phyloP scores from a whole-genome alignment of 805 yeast species.

The Metschnikowia drakensbergensis region DNA sequence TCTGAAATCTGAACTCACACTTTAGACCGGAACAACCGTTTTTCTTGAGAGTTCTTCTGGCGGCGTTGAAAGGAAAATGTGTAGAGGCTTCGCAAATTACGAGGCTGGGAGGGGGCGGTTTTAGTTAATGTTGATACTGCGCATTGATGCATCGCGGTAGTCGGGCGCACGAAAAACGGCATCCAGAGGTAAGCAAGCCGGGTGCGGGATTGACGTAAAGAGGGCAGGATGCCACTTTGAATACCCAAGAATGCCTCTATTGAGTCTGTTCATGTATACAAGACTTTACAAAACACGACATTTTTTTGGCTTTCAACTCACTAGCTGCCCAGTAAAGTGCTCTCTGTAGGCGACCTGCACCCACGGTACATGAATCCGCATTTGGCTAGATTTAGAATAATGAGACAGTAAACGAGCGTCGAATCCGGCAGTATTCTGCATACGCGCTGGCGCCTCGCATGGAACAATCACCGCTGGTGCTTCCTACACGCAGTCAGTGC shows the following conservation, averaged over 20 bases:
- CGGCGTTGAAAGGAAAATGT: not conserved
- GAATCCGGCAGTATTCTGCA: not conserved
- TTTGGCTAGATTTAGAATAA: not conserved
- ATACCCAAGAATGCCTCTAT: too few relatives aligned
- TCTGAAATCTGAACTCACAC: not conserved
- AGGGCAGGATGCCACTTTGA: not conserved
- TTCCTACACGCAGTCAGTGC: not conserved
- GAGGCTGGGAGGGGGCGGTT: conserved; percentile 1
- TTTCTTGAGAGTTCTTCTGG: not conserved
- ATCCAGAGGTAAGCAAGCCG: not conserved
- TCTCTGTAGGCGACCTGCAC: not conserved
- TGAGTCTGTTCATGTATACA: too few relatives aligned
- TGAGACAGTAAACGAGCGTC: not conserved
- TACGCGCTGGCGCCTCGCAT: not conserved
- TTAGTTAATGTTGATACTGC: not conserved
- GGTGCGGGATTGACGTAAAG: not conserved
- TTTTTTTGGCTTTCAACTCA: too few relatives aligned
- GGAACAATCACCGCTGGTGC: not conserved
- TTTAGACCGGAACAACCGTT: not conserved
- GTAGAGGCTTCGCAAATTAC: conserved; percentile 2
- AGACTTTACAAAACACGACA: too few relatives aligned
- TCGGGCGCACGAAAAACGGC: conserved; percentile 1
- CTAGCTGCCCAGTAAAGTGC: too few relatives aligned
- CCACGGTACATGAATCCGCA: not conserved
- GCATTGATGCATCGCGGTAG: not conserved